Base-by-base conservation (phyloP, 1,284 basidiomycete genomes). In the Austroboletus niveus region DNA sequence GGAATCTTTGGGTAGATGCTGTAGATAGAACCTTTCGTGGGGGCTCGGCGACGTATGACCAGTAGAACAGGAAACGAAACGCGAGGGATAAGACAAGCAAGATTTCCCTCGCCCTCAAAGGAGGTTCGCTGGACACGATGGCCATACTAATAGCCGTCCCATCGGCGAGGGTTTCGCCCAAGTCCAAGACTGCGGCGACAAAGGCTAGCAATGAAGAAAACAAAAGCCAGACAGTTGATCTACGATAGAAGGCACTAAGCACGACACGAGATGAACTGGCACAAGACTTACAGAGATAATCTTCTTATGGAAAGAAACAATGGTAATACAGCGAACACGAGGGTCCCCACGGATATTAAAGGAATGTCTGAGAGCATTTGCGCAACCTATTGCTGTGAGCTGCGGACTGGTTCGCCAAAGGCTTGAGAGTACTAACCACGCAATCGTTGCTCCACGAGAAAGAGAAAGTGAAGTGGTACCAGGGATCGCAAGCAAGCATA, bases 291-390 rank as follows among this genome's bases (percentile, higher is more conserved):
- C 87, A 78, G 56, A 52, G 77, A 76, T 40, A 82, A 64, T 52
- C 80, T 81, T 58, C 75, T 80, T 69, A 82, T 72, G 31, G 79
- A 63, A 41, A 87, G 66, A 64, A 87, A 75, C 65, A 87, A 82
- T 11, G 77, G 77, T 47, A 84, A 78, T 31, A 81, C 72, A n/a
- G 78, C 84, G 52, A 89, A 80, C 35, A 77, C 78, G 60, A 87
- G 70, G 20, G 88, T 70, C 40, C 87, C 88, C 49, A 84, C 75
- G 51, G 79, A 79, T 59, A 87, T 78, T 55, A 85, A 73, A 35
- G 88, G 88, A 47, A 89, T 81, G 55, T 87, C 84, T 15, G 79
- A 73, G 40, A 89, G 71, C 45, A 89, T 64, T 55, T 73, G 69
- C 56, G 82, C 78, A 40, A 86, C 69, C 86, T 87, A 52, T n/a